Percentiles rank a stretch among this genome's conserved stretches.
phyloP scores from a whole-genome alignment of 164 flowering plant species.

The Aristolochia contorta region DNA sequence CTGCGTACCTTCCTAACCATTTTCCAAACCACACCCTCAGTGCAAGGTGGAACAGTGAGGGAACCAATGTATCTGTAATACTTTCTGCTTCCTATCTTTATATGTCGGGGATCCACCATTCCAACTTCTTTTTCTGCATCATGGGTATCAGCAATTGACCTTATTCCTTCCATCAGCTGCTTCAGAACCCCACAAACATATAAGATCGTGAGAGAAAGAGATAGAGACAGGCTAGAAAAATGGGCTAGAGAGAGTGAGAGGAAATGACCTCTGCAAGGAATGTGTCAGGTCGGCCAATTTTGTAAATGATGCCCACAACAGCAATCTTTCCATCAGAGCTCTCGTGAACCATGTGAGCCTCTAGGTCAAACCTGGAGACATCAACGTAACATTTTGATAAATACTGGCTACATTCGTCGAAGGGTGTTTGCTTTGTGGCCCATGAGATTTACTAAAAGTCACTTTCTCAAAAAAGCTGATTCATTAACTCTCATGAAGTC shows the following conservation, averaged over 20 bases:
- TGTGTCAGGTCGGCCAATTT: conserved; percentile 37
- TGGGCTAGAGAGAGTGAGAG: no score
- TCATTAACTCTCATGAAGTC: background rate
- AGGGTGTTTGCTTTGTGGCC: no score
- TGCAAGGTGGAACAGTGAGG: conserved; percentile 39
- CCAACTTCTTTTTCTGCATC: conserved; percentile 18
- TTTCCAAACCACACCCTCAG: conserved; percentile 46
- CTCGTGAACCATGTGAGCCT: conserved; percentile 48
- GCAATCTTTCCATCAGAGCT: conserved; percentile 21
- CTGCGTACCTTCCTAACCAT: conserved; percentile 32
- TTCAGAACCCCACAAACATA: background rate
- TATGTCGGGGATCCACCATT: conserved; percentile 19
- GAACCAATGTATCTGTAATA: conserved; percentile 46
- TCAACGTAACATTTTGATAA: no score
- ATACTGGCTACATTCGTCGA: no score
- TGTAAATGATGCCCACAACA: conserved; percentile 45
- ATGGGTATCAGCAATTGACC: conserved; percentile 6
- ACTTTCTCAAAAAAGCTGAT: background rate
- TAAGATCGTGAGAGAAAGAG: background rate
- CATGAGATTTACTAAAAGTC: no score
- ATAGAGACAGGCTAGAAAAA: background rate
- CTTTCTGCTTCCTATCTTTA: conserved; percentile 22
- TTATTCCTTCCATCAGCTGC: conserved; percentile 21
- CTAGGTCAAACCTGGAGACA: conserved; percentile 16
- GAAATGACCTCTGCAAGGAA: conserved; percentile 26